Conservation (phyloP, 345 rosid species). For the Eucalyptus curtisii region DNA sequence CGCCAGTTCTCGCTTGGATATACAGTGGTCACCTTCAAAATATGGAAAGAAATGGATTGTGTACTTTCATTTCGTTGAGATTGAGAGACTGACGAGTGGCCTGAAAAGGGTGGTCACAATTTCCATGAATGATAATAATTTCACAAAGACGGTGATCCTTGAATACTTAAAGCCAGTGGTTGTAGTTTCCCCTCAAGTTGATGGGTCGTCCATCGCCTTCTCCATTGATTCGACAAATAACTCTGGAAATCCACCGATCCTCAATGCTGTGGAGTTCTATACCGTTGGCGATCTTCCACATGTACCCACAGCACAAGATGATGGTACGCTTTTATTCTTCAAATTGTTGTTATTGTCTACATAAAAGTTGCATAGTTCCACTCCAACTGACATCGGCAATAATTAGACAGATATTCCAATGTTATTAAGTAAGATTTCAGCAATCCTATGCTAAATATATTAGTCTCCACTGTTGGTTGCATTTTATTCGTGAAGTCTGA, state of each 20-base stretch:
- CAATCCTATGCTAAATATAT: not conserved
- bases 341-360: too few relatives aligned
- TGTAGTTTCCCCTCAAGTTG: not conserved
- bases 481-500: not conserved
- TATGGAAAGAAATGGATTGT: not conserved
- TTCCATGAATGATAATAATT: not conserved
- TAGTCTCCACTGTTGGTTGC: not conserved
- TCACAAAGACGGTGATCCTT: not conserved
- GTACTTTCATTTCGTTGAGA: constrained; percentile 6
- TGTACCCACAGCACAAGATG: not conserved
- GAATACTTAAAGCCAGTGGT: not conserved
- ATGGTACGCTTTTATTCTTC: not conserved
- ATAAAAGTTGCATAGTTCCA: not conserved
- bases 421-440: not conserved
- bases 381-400: not conserved
- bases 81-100: not conserved
- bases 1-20: not conserved
- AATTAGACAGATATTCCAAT: not conserved
- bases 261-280: not conserved
- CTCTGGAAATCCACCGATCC: not conserved
- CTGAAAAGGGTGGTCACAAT: not conserved
- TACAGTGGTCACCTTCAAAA: not conserved
- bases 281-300: not conserved
- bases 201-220: rapidly evolving
- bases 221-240: not conserved